These are phyloP conservation scores for Diplogelasinospora grovesii DNA, from an alignment of 495 filamentous ascomycete genomes.

Conservation along the genomic window DNA sequence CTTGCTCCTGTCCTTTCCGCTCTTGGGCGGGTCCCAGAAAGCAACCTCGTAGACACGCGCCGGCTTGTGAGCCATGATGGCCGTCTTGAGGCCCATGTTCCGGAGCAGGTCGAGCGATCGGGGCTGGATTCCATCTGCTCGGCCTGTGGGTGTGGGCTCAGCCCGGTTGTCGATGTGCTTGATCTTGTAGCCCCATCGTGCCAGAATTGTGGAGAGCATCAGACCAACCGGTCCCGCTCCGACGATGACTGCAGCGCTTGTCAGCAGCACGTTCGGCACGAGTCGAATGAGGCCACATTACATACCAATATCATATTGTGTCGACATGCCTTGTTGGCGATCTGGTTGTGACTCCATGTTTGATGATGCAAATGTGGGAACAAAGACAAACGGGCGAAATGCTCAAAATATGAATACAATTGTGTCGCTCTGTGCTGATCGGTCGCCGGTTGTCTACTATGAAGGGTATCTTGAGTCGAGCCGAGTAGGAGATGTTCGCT, in stretches of 20 bases:
- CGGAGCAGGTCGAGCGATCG: constrained; percentile 70
- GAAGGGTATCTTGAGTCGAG: too few species aligned
- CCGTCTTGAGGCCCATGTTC: constrained; percentile 65
- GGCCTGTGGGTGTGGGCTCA: constrained; percentile 62
- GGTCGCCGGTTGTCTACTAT: too few species aligned
- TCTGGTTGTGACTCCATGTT: constrained; percentile 18
- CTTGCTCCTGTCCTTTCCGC: constrained; percentile 31
- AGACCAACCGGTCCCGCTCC: constrained; percentile 87
- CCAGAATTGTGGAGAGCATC: constrained; percentile 74
- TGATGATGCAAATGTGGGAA: too few species aligned
- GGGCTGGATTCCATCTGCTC: constrained; percentile 75
- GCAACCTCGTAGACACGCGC: constrained; percentile 70
- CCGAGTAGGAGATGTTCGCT: too few species aligned
- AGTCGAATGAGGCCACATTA: too few species aligned
- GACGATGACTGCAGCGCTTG: constrained; percentile 57
- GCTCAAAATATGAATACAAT: too few species aligned
- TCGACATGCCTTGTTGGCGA: constrained; percentile 9
- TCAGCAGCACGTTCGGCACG: too few species aligned
- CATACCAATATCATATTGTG: constrained; percentile 32
- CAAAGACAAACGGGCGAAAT: too few species aligned
- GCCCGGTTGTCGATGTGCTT: constrained; percentile 66
- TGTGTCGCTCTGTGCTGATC: too few species aligned
- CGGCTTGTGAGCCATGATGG: constrained; percentile 68
- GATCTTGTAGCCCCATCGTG: constrained; percentile 63
- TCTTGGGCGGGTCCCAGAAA: constrained; percentile 65